Conservation (phyloP, 192 early-diverging fungal genomes). For the Linnemannia zychae region DNA sequence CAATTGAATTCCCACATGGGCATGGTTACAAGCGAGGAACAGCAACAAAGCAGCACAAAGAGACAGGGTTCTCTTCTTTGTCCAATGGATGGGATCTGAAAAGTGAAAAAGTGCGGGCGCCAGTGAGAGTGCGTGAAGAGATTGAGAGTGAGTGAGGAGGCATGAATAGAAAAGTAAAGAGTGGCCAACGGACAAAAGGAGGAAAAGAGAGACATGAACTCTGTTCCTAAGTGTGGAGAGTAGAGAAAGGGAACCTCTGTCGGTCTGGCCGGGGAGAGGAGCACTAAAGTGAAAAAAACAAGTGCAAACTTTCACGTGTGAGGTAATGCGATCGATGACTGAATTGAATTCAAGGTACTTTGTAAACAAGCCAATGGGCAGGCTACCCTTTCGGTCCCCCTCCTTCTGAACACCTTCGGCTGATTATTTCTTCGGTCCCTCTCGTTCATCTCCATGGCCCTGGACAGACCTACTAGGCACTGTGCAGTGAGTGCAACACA, state of each 20-base stretch:
- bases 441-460: not conserved
- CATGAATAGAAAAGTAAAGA: not conserved
- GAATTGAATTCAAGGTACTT: not conserved
- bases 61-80: not conserved
- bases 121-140: constrained; percentile 7
- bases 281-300: not conserved
- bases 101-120: constrained; percentile 5
- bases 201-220: not conserved
- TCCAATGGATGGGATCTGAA: not conserved
- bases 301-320: not conserved
- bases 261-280: not conserved
- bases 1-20: constrained; percentile 3
- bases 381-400: not conserved
- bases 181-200: not conserved
- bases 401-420: not conserved
- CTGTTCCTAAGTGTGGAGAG: not conserved
- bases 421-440: not conserved
- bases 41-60: not conserved
- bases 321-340: not conserved
- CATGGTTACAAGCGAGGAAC: not conserved
- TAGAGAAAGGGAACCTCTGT: not conserved
- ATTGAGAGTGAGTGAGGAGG: not conserved
- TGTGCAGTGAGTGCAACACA: no score
- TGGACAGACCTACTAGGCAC: no score
- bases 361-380: not conserved